phyloP scores from a whole-genome alignment of 1,284 basidiomycete genomes.

The Ceratorhiza oryzae-sativae region DNA sequence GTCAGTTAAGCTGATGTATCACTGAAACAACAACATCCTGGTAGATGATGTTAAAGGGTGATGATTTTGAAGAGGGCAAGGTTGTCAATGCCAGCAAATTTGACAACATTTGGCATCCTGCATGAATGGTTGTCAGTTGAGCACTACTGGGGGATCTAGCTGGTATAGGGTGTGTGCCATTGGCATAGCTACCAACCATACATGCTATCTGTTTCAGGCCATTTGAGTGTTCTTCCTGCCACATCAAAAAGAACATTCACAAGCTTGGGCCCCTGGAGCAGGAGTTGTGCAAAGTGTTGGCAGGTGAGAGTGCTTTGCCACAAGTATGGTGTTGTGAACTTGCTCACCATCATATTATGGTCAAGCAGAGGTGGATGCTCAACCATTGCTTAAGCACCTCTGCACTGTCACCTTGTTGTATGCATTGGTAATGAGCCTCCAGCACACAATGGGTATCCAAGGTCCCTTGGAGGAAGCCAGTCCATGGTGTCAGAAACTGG shows the following conservation, averaged over 20 bases:
- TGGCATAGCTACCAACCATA: neutral
- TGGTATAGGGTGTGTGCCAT: neutral
- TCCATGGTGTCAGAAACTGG: neutral
- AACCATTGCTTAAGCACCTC: neutral
- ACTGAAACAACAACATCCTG: neutral
- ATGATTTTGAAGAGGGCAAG: neutral
- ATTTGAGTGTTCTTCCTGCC: neutral
- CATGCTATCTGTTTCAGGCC: neutral
- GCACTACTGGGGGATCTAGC: neutral
- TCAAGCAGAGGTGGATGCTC: no score
- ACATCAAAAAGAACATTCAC: no score
- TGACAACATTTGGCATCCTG: neutral
- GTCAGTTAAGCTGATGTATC: neutral
- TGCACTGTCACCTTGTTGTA: neutral
- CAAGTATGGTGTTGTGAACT: no score
- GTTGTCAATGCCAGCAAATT: neutral
- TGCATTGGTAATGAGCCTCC: neutral
- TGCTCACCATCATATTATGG: no score
- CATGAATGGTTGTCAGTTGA: neutral
- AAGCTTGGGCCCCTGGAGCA: no score
- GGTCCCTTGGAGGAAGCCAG: neutral
- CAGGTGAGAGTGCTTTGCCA: no score
- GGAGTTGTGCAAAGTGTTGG: no score
- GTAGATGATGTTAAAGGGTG: neutral
- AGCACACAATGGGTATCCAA: neutral